These are phyloP conservation scores for Lithohypha guttulata DNA, from an alignment of 2,329 filamentous ascomycete genomes.

Conservation along the genomic window DNA sequence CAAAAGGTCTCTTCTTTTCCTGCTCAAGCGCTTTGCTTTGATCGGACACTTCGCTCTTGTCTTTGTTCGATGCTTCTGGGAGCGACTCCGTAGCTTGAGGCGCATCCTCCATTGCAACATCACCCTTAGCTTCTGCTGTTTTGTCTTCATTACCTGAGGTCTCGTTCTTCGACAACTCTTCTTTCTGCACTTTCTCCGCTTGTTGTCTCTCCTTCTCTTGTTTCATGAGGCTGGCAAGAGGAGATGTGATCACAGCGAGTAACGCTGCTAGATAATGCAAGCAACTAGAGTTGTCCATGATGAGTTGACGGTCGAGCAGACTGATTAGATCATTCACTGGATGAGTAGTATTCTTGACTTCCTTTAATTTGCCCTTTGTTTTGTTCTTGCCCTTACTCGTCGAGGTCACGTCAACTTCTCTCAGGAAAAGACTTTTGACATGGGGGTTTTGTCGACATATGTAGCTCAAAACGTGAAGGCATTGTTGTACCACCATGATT, in stretches of 20 bases:
- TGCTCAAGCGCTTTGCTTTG: conserved; percentile 30
- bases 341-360: conserved; percentile 72
- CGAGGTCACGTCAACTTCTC: conserved; percentile 74
- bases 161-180: conserved; percentile 22
- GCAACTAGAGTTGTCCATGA: conserved; percentile 92
- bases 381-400: conserved; percentile 62
- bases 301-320: conserved; percentile 81
- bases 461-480: conserved; percentile 72
- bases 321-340: conserved; percentile 84
- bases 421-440: conserved; percentile 83
- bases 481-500: conserved; percentile 90
- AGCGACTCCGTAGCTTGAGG: conserved; percentile 16
- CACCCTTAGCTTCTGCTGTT: conserved; percentile 29
- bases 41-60: conserved; percentile 24
- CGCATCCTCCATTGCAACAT: conserved; percentile 17
- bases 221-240: conserved; percentile 69
- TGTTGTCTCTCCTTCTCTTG: conserved; percentile 63
- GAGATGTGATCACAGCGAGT: conserved; percentile 77
- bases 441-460: conserved; percentile 76
- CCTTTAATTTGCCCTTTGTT: conserved; percentile 81
- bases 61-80: conserved; percentile 9
- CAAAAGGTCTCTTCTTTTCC: conserved; percentile 52
- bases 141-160: conserved; percentile 19
- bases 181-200: conserved; percentile 31
- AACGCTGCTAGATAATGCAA: conserved; percentile 89